Evolutionary conservation across 2,329 filamentous ascomycete species (phyloP), one percentile per base, ranked within the genome.

Genomic region (Sarocladiaceae sp.): DNA sequence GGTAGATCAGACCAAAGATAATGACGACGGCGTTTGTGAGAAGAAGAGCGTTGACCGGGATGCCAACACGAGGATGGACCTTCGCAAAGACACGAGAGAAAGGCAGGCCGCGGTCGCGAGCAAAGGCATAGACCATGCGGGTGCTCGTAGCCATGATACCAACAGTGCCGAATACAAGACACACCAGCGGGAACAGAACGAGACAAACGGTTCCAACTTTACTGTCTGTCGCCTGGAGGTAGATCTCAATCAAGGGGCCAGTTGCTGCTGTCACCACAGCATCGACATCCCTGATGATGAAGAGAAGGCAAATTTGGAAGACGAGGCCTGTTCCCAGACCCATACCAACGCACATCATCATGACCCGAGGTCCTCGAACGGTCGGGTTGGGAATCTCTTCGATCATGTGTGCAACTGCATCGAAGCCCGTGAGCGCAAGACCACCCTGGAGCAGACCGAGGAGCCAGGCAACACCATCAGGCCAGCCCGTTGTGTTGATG

Each of bases 1-100:
- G 74, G 66, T 86, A 84, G 55, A 90, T 84, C 53, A 80, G 76
- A 0, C 86, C 86, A 53, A 90, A 87, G 40, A 44, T 22, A n/a
- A 44, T 12, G 13, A 44, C 40, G 11, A 44, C 40, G 7, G 3
- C 40, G 40, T 5, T 44, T 7, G 40, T 44, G 11, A 71, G 67
- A 72, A 76, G 79, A 25, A 81, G 67, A 0, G 79, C 71, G 3
- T 78, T 74, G 0, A 68, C 72, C 0, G 79, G 79, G 0, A 76
- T 76, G 54, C 74, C 74, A 79, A 78, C 82, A 0, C 63, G 67
- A 1, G 65, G 60, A 52, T 81, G 66, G 18, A 71, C 65, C 6
- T 61, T 54, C 2, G 63, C 69, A 54, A 80, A 73, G 58, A 77
- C 79, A 0, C 55, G 40, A 47, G 72, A 72, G 56, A 67, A 79